Evolutionary conservation across 202 grass and related monocot species (phyloP).

Genomic region (Cymbopogon flexuosus): DNA sequence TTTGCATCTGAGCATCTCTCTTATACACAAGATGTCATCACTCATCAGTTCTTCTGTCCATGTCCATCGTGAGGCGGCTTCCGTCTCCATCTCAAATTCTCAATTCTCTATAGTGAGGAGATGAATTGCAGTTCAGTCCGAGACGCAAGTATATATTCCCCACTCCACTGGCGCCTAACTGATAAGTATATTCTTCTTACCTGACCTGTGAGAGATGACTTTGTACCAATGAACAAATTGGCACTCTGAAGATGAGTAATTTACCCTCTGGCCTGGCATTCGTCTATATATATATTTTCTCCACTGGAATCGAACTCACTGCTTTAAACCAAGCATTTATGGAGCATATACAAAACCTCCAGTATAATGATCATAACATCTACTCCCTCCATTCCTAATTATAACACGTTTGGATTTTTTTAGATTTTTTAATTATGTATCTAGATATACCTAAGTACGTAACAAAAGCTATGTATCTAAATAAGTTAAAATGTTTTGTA

Average conservation of each 20-base stretch:
- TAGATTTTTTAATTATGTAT: no score
- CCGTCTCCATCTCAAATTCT: not conserved
- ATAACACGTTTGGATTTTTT: no score
- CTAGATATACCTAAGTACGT: no score
- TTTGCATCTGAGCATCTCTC: not conserved
- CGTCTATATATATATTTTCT: not conserved
- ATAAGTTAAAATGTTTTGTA: no score
- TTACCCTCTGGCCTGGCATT: not conserved
- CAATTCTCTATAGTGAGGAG: not conserved
- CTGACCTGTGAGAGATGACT: not conserved
- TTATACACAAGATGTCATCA: not conserved
- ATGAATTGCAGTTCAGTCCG: not conserved
- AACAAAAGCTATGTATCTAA: no score
- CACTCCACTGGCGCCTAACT: not conserved
- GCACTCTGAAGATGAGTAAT: not conserved
- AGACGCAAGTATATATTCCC: constrained; percentile 41
- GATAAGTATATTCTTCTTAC: constrained; percentile 39
- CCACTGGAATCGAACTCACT: not conserved
- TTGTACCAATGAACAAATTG: not conserved
- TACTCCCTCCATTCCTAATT: not conserved
- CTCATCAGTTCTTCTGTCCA: not conserved
- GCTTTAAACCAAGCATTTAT: not conserved
- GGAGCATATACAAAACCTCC: not conserved
- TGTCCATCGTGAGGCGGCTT: not conserved
- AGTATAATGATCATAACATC: not conserved